Conservation (phyloP, 495 filamentous ascomycete genomes). For the Penicillium cataractarum region DNA sequence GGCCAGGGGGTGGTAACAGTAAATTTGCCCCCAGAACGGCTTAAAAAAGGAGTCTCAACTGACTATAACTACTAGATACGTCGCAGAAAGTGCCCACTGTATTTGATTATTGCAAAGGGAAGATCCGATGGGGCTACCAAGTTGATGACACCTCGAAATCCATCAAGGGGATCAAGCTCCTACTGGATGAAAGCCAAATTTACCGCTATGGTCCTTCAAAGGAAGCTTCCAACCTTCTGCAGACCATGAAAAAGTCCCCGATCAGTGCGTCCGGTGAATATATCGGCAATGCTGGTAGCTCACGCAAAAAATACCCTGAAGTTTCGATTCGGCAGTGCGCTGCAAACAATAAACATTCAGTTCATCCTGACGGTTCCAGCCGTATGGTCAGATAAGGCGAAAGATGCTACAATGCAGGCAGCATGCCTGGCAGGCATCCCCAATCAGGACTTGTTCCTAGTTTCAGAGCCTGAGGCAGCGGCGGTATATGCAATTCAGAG, state of each 20-base stretch:
- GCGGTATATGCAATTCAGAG: slow-evolving; percentile 54
- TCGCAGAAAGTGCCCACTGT: slow-evolving; percentile 54
- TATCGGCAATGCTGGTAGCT: slow-evolving; percentile 42
- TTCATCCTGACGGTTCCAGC: slow-evolving; percentile 59
- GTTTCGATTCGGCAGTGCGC: slow-evolving; percentile 33
- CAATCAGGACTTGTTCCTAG: slow-evolving; percentile 41
- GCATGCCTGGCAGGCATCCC: slow-evolving; percentile 53
- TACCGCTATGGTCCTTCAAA: slow-evolving; percentile 20
- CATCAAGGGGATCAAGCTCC: slow-evolving; percentile 44
- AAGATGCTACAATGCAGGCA: slow-evolving; percentile 49
- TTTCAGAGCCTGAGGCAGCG: slow-evolving; percentile 67
- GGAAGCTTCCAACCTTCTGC: slow-evolving; percentile 20
- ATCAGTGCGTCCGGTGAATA: slow-evolving; percentile 45
- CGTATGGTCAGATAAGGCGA: slow-evolving; percentile 57
- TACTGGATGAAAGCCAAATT: slow-evolving; percentile 34
- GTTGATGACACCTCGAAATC: slow-evolving; percentile 26
- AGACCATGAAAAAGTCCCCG: slow-evolving; percentile 31
- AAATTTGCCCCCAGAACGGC: slow-evolving; percentile 2
- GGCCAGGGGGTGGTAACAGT: slow-evolving; percentile 37
- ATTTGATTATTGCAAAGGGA: slow-evolving; percentile 37
- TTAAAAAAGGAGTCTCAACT: not conserved
- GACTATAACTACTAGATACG: slow-evolving; percentile 22
- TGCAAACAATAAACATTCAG: slow-evolving; percentile 25
- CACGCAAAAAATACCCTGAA: slow-evolving; percentile 33
- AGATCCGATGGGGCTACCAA: slow-evolving; percentile 50